phyloP scores from a whole-genome alignment of 2,329 filamentous ascomycete species.

The Alternaria triticina region DNA sequence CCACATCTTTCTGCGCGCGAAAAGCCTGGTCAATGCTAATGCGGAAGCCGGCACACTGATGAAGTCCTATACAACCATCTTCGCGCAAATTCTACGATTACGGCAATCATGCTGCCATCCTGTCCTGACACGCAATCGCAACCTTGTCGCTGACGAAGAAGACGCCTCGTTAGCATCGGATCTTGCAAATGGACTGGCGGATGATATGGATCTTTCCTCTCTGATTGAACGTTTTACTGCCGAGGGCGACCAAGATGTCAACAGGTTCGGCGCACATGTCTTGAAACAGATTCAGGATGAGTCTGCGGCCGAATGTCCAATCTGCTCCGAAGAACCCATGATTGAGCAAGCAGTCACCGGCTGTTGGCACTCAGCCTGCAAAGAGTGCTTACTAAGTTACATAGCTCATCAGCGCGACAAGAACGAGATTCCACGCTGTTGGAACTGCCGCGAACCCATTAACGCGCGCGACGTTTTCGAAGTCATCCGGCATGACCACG shows the following conservation, averaged over 20 bases:
- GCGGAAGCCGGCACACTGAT: slow-evolving; percentile 90
- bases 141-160: slow-evolving; percentile 85
- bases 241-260: slow-evolving; percentile 63
- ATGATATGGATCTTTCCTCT: slow-evolving; percentile 93
- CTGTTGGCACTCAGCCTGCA: slow-evolving; percentile 98
- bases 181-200: slow-evolving; percentile 78
- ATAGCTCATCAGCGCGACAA: slow-evolving; percentile 86
- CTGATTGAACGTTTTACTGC: slow-evolving; percentile 85
- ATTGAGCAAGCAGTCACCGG: slow-evolving; percentile 91
- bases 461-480: slow-evolving; percentile 88
- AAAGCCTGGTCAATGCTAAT: slow-evolving; percentile 82
- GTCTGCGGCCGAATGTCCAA: slow-evolving; percentile 85
- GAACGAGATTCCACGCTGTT: slow-evolving; percentile 78
- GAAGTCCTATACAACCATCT: slow-evolving; percentile 96
- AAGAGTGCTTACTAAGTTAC: slow-evolving; percentile 87
- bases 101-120: slow-evolving; percentile 96
- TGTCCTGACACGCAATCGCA: slow-evolving; percentile 82
- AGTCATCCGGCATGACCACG: slow-evolving; percentile 79
- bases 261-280: slow-evolving; percentile 83
- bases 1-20: slow-evolving; percentile 83
- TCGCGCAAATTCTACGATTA: slow-evolving; percentile 91
- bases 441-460: slow-evolving; percentile 85
- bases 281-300: slow-evolving; percentile 91
- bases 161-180: slow-evolving; percentile 80
- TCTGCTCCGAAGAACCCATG: slow-evolving; percentile 96